Evolutionary conservation across 495 filamentous ascomycete species (phyloP).

Genomic region (Annulohypoxylon moriforme): DNA sequence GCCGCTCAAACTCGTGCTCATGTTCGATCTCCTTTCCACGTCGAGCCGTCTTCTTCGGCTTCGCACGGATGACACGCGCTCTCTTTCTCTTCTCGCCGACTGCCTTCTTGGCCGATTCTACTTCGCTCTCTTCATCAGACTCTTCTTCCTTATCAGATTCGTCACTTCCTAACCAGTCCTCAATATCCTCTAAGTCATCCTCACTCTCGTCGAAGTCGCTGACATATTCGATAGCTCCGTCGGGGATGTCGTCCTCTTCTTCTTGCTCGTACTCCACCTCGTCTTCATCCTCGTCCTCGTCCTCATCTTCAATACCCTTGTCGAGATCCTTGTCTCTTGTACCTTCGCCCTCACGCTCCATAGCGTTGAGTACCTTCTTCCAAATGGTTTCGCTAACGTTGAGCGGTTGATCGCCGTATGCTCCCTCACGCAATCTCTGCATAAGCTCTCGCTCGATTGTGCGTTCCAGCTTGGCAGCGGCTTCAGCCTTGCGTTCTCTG

Average conservation of each 20-base stretch:
- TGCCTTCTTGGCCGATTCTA: constrained; percentile 56
- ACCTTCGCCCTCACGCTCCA: constrained; percentile 88
- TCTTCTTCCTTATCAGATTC: constrained; percentile 61
- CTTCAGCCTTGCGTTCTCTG: constrained; percentile 91
- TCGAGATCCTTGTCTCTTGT: constrained; percentile 88
- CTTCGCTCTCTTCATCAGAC: constrained; percentile 62
- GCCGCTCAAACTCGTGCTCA: constrained; percentile 67
- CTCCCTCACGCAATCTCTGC: constrained; percentile 88
- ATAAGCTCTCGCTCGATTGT: constrained; percentile 97
- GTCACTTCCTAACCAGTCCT: constrained; percentile 64
- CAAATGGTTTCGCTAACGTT: constrained; percentile 95
- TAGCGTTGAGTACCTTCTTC: constrained; percentile 94
- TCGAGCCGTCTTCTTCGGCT: constrained; percentile 72
- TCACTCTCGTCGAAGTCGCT: constrained; percentile 66
- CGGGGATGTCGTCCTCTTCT: constrained; percentile 64
- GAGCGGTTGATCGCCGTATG: constrained; percentile 92
- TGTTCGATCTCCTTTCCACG: constrained; percentile 75
- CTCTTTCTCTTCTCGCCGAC: constrained; percentile 76
- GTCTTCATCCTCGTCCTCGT: constrained; percentile 74
- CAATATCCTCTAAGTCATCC: constrained; percentile 62
- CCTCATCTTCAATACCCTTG: constrained; percentile 84
- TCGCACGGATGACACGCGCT: constrained; percentile 62
- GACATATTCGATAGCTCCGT: constrained; percentile 88
- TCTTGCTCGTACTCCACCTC: constrained; percentile 73
- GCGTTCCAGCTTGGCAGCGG: constrained; percentile 93